Base-by-base conservation (phyloP, 768 basidiomycete genomes). In the Royoungia palumana region DNA sequence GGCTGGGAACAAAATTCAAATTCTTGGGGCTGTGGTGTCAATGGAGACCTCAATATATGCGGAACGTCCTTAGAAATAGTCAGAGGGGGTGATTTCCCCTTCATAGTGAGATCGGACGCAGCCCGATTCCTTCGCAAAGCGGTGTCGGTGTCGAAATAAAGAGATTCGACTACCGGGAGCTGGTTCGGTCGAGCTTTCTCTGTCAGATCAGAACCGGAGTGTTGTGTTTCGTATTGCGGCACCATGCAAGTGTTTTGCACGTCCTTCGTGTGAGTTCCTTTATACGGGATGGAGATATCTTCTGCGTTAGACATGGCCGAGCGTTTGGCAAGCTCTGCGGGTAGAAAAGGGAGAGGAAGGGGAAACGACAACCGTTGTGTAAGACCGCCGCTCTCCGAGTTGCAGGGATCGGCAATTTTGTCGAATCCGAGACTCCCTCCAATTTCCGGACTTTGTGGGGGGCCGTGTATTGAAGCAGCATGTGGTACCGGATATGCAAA, bases 51-150 rank as follows among this genome's bases (percentile, higher is more conserved):
- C 35, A 25, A 47, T 25, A 10, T 37, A n/a, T 32, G 25, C 14
- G 50, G 16, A 21, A 16, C 25, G 7, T 35, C 47, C 27, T 10
- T 46, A 34, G 38, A 51, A 35, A 17, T 22, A 20, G 32, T 35
- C 27, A 20, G 17, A 20, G 43, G 49, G 14, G 54, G 39, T 20
- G 56, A 55, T 30, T 19, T 46, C n/a, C 52, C 56, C 50, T 56
- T 70, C 40, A 66, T 56, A 36, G 66, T 66, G 34, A 59, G 54
- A 39, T 70, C 66, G 14, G 68, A 70, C 17, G 49, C 57, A 7
- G 68, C 66, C 32, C 62, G 68, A 52, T 37, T 46, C 44, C 68
- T 53, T 51, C 53, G 57, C 14, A 35, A 38, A 16, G 50, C 40
- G 35, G 53, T 47, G 11, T 50, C 38, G 24, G 16, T 16, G 12